These are phyloP conservation scores for Penstemon newberryi DNA, from an alignment of 257 asterid species.

Conservation along the genomic window DNA sequence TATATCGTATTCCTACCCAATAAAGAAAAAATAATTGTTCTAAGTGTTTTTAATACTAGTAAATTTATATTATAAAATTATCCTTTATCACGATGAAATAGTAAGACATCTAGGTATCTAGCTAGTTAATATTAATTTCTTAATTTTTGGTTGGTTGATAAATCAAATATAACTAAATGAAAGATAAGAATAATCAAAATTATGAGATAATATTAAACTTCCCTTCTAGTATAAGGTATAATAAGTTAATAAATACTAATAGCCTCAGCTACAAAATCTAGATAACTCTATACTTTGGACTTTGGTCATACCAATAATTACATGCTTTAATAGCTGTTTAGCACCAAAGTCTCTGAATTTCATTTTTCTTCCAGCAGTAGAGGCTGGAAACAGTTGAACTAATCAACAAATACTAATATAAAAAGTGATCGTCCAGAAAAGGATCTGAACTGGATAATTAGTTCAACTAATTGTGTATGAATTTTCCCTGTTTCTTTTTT, in stretches of 20 bases:
- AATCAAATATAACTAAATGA: too few relatives aligned
- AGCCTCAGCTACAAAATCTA: background rate
- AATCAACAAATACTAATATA: constrained; percentile 1
- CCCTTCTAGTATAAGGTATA: background rate
- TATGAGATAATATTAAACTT: background rate
- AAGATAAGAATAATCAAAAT: background rate
- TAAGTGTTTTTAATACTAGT: too few relatives aligned
- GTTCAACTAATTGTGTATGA: constrained; percentile 25
- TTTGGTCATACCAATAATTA: background rate
- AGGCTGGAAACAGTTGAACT: constrained; percentile 20
- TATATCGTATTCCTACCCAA: too few relatives aligned
- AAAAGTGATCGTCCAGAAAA: background rate
- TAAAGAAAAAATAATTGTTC: too few relatives aligned
- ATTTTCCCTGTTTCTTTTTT: background rate
- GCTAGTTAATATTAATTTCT: too few relatives aligned
- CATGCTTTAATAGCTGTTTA: background rate
- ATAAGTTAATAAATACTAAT: background rate
- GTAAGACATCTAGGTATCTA: too few relatives aligned
- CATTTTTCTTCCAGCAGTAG: background rate
- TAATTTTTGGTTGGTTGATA: too few relatives aligned
- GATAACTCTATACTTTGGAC: background rate
- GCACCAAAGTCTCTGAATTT: constrained; percentile 16
- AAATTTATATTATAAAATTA: too few relatives aligned
- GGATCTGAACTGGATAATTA: constrained; percentile 10
- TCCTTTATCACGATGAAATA: too few relatives aligned